Evolutionary conservation across 177 flowering plant species (phyloP).

Genomic region (Vitis hybrid): DNA sequence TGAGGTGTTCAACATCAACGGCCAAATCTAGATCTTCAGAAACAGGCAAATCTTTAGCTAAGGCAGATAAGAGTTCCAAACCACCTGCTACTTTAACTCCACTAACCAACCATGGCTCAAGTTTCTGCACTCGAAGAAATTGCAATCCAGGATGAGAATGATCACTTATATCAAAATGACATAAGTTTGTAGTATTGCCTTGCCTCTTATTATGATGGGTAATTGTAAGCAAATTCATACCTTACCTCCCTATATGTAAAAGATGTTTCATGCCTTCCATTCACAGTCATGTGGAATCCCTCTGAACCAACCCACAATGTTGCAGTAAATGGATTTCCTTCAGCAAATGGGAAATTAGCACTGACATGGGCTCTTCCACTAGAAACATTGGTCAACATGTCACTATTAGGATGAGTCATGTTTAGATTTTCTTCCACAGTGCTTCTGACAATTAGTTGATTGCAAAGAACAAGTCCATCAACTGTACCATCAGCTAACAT

Average conservation of each 20-base stretch:
- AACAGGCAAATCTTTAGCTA: conserved; percentile 77
- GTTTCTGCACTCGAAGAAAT: conserved; percentile 56
- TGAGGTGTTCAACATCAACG: conserved; percentile 52
- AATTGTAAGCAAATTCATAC: conserved; percentile 10
- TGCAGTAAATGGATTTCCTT: conserved; percentile 72
- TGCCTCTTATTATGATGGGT: conserved; percentile 1
- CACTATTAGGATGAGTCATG: conserved; percentile 29
- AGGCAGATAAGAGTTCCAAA: conserved; percentile 56
- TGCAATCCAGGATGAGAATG: conserved; percentile 9
- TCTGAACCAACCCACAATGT: conserved; percentile 86
- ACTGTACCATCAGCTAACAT: conserved; percentile 36
- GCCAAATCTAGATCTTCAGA: conserved; percentile 60
- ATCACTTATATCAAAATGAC: conserved; percentile 10
- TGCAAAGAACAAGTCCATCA: conserved; percentile 79
- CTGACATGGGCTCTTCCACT: conserved; percentile 37
- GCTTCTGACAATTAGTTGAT: conserved; percentile 52
- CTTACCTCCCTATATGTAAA: conserved; percentile 85
- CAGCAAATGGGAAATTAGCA: conserved; percentile 69
- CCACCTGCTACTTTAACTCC: conserved; percentile 59
- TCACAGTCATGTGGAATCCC: conserved; percentile 92
- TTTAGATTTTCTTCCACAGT: conserved; percentile 38
- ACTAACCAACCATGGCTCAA: conserved; percentile 83
- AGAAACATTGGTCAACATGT: conserved; percentile 34
- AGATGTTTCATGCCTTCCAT: conserved; percentile 93
- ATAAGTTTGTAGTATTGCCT: background rate